Base-by-base conservation (phyloP, 2,329 filamentous ascomycete species). In the Neopestalotiopsis sp. region DNA sequence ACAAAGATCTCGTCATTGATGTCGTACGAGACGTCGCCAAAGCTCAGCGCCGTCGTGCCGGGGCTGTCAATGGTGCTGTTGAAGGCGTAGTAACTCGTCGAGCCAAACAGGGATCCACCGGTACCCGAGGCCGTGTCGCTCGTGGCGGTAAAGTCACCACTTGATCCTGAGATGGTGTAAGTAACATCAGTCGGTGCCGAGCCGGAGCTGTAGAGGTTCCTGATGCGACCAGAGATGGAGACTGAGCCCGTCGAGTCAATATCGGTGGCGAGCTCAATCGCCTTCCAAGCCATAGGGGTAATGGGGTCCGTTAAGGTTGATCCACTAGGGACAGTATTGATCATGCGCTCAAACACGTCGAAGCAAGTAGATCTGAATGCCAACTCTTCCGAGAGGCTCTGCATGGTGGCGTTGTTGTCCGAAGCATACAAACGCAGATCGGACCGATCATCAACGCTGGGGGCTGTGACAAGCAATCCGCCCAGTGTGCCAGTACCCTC, bases 1-100 rank as follows among this genome's bases (percentile, higher is more conserved):
- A 66, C 45, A 45, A 66, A 66, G 49, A 66, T 66, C 28, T 58
- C 53, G 49, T 66, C 64, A 34, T 66, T 66, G 28, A 66, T 42
- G 24, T 24, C 17, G 49, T 66, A 66, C 20, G 42, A 13, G 42
- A 66, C 42, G 20, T 66, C 64, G 38, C 49, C 45, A 34, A 66
- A 57, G 49, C 30, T 58, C 45, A 66, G 20, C 17, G 20, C 6
- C 9, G 64, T 66, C n/a, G 64, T 66, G 30, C 64, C 64, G 12
- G 64, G 64, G 45, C 45, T 57, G 17, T 66, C 64, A 30, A 66
- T 57, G 32, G 64, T 32, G 6, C 42, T 57, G n/a, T 66, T 66
- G 45, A 66, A 66, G 49, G 14, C 28, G 45, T 66, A 66, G 64
- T 66, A 66, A 30, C 28, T 38, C 7, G 64, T 66, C 3, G 20